A percentile compares a stretch with the other conserved stretches of the same genome.
phyloP scores from a whole-genome alignment of 331 rosid genomes.

The Telfairia occidentalis region DNA sequence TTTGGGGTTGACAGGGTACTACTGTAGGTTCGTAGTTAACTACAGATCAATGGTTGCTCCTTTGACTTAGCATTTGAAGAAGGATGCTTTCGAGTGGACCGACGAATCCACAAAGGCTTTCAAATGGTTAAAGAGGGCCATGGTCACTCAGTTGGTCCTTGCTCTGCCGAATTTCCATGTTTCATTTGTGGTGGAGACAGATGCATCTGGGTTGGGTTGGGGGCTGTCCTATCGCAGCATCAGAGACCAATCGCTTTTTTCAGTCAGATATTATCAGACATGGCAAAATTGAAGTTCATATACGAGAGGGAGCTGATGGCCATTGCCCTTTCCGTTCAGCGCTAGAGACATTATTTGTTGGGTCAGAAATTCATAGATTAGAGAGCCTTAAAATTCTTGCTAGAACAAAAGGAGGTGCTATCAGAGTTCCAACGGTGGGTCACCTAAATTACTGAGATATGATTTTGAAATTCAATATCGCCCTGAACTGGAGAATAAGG shows the following conservation, averaged over 20 bases:
- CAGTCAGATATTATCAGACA: not conserved
- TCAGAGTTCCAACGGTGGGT: not conserved
- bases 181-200: not conserved
- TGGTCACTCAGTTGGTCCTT: too few species aligned
- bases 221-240: not conserved
- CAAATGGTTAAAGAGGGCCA: too few species aligned
- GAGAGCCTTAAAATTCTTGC: not conserved
- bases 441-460: not conserved
- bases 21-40: too few species aligned
- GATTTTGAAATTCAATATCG: not conserved
- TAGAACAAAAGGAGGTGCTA: not conserved
- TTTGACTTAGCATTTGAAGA: too few species aligned
- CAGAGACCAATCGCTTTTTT: not conserved
- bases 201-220: not conserved
- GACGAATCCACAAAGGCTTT: too few species aligned
- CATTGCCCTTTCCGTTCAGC: not conserved
- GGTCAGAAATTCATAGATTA: not conserved
- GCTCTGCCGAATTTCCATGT: not conserved
- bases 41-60: too few species aligned
- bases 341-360: not conserved
- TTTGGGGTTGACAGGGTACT: too few species aligned
- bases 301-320: not conserved
- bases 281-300: too few species aligned
- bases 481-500: fast-evolving
- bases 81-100: too few species aligned